Conservation (phyloP, 345 rosid species). For the Pistacia vera region DNA sequence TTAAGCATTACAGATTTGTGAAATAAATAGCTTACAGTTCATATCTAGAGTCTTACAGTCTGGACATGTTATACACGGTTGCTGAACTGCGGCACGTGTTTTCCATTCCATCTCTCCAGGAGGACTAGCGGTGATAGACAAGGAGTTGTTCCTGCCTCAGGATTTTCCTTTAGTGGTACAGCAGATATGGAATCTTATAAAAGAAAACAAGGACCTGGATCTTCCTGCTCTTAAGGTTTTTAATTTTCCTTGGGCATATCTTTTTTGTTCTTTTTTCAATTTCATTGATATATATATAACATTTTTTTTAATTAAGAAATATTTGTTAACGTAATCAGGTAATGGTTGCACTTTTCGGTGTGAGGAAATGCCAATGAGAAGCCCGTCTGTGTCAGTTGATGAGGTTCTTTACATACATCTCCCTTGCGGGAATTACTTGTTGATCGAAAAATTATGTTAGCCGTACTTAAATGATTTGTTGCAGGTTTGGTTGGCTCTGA, state of each 20-base stretch:
- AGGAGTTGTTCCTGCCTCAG: constrained; percentile 90
- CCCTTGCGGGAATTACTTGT: background rate
- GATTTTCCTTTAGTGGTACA: constrained; percentile 82
- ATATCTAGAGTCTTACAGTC: background rate
- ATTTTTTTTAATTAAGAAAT: background rate
- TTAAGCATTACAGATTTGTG: background rate
- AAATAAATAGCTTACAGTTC: constrained; percentile 12
- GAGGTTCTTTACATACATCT: constrained; percentile 37
- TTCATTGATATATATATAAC: constrained; percentile 5
- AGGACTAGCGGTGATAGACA: constrained; percentile 89
- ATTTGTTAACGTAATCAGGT: constrained; percentile 43
- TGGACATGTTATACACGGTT: constrained; percentile 51
- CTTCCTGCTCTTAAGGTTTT: constrained; percentile 91
- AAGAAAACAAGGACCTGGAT: constrained; percentile 87
- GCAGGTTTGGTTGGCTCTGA: constrained; percentile 69
- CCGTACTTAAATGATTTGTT: constrained; percentile 11
- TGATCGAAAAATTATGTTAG: constrained; percentile 16
- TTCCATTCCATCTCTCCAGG: constrained; percentile 82
- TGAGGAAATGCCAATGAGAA: constrained; percentile 67
- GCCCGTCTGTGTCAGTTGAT: constrained; percentile 44
- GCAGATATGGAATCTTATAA: constrained; percentile 80
- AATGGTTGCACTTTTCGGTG: constrained; percentile 88
- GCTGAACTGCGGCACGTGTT: constrained; percentile 51
- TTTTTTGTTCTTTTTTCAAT: background rate
- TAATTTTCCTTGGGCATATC: constrained; percentile 2